Base-by-base conservation (phyloP, 345 rosid genomes). In the Eucalyptus pauciflora region DNA sequence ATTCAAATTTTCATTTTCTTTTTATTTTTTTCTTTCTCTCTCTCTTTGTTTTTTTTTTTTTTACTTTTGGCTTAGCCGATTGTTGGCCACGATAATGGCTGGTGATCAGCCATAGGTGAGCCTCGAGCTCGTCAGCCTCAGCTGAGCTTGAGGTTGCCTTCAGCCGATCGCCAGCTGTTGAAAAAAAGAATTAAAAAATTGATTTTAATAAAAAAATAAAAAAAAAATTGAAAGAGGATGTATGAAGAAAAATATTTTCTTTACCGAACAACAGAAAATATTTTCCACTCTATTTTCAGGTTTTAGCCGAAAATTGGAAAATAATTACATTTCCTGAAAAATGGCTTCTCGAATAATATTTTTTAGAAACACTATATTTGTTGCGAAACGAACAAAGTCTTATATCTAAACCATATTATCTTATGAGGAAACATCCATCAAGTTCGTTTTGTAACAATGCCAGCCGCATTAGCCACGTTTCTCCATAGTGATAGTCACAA, bases 361-460 rank as follows among this genome's bases (percentile, higher is more conserved):
- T 52, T 52, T 25, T 52, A 52, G 25, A 52, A 52, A 52, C 58
- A 20, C 10, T 0, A 52, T 5, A 52, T 52, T 52, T 52, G 2
- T 1, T 0, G 1, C 0, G 2, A 52, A 52, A 52, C 0, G 2
- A 52, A 52, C 1, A 0, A 0, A 52, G 1, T 7, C 10, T 2
- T 20, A 7, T 27, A 62, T 62, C 8, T 27, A 29, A 29, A 13
- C 1, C 17, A 29, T 62, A 12, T 12, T 29, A 1, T 13, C 3
- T 62, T 62, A 0, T 29, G 1, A 62, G 33, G 8, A 27, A 62
- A 29, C 17, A 13, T 29, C 69, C 33, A 62, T 62, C 4, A 0
- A 29, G 7, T 62, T 4, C 3, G 0, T 62, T 62, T 6, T 0
- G 17, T 29, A 62, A 62, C 8, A 62, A 62, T 29, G 69, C 31